Percentiles rank a stretch among this genome's conserved stretches.
Conservation (phyloP, 495 filamentous ascomycete genomes). For the Collariella sp. region DNA sequence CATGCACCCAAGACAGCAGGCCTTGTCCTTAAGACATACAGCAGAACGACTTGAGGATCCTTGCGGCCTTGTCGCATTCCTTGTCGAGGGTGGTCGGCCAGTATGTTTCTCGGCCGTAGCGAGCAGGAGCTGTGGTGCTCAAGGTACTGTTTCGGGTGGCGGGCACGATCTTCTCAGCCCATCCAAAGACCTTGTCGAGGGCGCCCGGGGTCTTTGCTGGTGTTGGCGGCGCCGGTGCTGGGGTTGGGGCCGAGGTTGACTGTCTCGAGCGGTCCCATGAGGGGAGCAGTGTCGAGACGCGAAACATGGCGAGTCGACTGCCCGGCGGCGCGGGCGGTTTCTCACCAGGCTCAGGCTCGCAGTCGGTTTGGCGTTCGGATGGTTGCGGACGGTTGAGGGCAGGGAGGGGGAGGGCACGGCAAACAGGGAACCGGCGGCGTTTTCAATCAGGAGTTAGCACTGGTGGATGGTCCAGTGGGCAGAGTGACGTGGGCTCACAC, state of each 20-base stretch:
- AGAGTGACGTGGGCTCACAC: constrained; percentile 7
- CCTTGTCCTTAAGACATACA: constrained; percentile 32
- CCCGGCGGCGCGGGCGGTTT: constrained; percentile 10
- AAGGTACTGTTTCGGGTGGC: constrained; percentile 30
- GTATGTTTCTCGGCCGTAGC: constrained; percentile 53
- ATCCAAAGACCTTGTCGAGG: constrained; percentile 38
- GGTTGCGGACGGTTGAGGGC: not conserved
- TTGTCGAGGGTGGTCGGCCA: constrained; percentile 75
- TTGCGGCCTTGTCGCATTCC: constrained; percentile 79
- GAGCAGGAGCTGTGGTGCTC: constrained; percentile 47
- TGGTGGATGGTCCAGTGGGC: not conserved
- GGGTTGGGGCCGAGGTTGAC: constrained; percentile 10
- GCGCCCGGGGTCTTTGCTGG: constrained; percentile 21
- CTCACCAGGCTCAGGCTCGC: constrained; percentile 1
- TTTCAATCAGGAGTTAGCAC: not conserved
- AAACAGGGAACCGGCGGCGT: not conserved
- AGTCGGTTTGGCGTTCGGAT: not conserved
- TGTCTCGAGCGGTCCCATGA: constrained; percentile 40
- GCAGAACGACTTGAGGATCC: constrained; percentile 78
- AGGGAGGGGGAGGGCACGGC: not conserved
- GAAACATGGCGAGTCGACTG: constrained; percentile 35
- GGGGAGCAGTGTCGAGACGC: constrained; percentile 43
- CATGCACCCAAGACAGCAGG: not conserved
- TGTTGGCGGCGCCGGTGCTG: constrained; percentile 14
- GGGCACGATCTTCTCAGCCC: constrained; percentile 39